Evolutionary conservation across 805 yeast species (phyloP).

Genomic region (Hanseniaspora clermontiae): DNA sequence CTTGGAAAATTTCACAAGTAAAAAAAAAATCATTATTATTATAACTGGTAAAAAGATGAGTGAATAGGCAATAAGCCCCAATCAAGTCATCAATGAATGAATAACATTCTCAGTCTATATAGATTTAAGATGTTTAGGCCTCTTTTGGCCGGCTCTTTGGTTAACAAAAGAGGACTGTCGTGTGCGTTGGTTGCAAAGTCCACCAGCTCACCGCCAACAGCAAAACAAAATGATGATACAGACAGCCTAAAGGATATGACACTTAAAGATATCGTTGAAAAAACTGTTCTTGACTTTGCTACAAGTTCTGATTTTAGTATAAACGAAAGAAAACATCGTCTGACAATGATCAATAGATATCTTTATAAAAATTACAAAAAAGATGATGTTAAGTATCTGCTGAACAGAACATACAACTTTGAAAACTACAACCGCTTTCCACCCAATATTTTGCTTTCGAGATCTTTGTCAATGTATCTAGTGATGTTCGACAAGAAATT

Average conservation of each 20-base stretch:
- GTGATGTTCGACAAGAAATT: not conserved
- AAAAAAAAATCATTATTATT: too few species aligned
- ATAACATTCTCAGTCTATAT: not conserved
- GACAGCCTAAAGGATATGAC: slow-evolving; percentile 43
- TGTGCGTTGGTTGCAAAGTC: not conserved
- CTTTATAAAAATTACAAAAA: slow-evolving; percentile 39
- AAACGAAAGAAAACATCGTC: slow-evolving; percentile 23
- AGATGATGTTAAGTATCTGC: not conserved
- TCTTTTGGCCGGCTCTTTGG: too few species aligned
- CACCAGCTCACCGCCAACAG: too few species aligned
- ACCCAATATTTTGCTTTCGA: not conserved
- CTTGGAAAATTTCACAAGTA: too few species aligned
- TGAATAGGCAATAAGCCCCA: too few species aligned
- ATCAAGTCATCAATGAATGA: not conserved
- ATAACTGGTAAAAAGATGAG: too few species aligned
- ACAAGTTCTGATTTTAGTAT: slow-evolving; percentile 16
- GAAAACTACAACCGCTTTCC: not conserved
- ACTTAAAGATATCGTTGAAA: slow-evolving; percentile 34
- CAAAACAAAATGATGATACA: not conserved
- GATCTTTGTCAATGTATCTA: not conserved
- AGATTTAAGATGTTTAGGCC: not conserved
- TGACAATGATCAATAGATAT: slow-evolving; percentile 40
- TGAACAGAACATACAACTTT: not conserved
- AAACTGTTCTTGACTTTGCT: not conserved
- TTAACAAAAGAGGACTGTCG: not conserved